Base-by-base conservation (phyloP, 192 early-diverging fungal genomes). In the Backusella mclennaniae region DNA sequence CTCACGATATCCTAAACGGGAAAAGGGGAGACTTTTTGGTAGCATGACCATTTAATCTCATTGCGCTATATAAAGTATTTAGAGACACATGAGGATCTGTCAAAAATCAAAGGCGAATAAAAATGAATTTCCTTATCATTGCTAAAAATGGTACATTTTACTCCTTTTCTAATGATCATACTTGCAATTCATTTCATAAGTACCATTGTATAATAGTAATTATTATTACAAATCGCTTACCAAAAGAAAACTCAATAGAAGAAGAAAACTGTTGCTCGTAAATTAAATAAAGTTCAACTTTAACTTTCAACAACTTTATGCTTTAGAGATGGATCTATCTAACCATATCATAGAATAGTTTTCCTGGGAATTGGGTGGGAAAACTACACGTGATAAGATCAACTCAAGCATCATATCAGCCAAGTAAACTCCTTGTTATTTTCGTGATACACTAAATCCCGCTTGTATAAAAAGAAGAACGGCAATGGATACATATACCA, bases 321-420 rank as follows among this genome's bases (percentile, higher is more conserved):
- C 31, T 38, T 31, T 19, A 49, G 19, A 49, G 15, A 49, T 49
- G 8, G 53, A 12, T 26, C 21, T 26, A 59, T 59, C 21, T 23
- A 59, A 59, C 3, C 9, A 23, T 23, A 59, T 11, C 21, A 59
- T 59, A 59, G 9, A 59, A 23, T 59, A 0, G 21, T 6, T 26
- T 41, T 46, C 69, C 69, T 71, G 42, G 69, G 41, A 46, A 70
- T 29, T 26, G 19, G 33, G 35, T 39, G 36, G 26, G 36, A 71
- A 67, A 67, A 67, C 42, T 42, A 31, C 73, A 75, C 73, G 73
- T 75, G 73, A 75, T 75, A 75, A 75, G 63, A 75, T 75, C 73
- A 67, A 75, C 29, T n/a, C 11, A 19, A 42, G 33, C 70, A 71
- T 71, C 44, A 52, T 71, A 71, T 71, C 44, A 71, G 46, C 46